Conservation (phyloP, 768 basidiomycete genomes). For the Podaxis sp. region DNA sequence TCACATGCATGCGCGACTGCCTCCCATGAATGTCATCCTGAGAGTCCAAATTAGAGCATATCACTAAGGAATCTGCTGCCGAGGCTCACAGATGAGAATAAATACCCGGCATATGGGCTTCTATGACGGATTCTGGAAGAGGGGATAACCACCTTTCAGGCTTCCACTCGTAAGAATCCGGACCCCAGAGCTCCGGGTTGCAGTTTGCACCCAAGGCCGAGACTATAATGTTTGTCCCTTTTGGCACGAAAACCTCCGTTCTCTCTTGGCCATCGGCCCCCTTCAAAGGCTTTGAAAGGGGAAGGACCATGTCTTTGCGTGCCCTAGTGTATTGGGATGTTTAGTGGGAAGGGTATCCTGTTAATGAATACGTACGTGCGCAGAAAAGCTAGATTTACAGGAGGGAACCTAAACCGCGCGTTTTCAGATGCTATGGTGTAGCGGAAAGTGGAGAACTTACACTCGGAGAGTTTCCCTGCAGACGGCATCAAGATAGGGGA, state of each 20-base stretch:
- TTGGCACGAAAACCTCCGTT: slow-evolving; percentile 20
- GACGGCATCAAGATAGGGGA: slow-evolving; percentile 31
- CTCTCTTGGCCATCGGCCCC: slow-evolving; percentile 24
- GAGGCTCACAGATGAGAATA: slow-evolving; percentile 15
- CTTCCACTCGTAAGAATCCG: slow-evolving; percentile 31
- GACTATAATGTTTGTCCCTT: slow-evolving; percentile 22
- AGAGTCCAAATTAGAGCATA: neutral
- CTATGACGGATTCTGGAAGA: slow-evolving; percentile 27
- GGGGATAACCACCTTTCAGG: slow-evolving; percentile 35
- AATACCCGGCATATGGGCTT: slow-evolving; percentile 15
- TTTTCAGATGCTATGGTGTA: neutral
- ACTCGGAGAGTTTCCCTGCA: slow-evolving; percentile 29
- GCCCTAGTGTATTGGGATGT: slow-evolving; percentile 15
- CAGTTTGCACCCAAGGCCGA: slow-evolving; percentile 25
- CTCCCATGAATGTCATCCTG: slow-evolving; percentile 19
- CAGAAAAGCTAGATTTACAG: slow-evolving; percentile 10
- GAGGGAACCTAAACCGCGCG: slow-evolving; percentile 5
- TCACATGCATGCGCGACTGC: slow-evolving; percentile 16
- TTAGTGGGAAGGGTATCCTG: slow-evolving; percentile 1
- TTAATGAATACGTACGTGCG: slow-evolving; percentile 12
- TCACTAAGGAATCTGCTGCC: neutral
- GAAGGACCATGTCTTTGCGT: slow-evolving; percentile 22
- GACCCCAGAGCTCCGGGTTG: slow-evolving; percentile 31
- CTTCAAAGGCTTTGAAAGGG: slow-evolving; percentile 25
- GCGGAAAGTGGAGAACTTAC: slow-evolving; percentile 9